Base-by-base conservation (phyloP, 331 rosid genomes). In the Quercus tomentella region DNA sequence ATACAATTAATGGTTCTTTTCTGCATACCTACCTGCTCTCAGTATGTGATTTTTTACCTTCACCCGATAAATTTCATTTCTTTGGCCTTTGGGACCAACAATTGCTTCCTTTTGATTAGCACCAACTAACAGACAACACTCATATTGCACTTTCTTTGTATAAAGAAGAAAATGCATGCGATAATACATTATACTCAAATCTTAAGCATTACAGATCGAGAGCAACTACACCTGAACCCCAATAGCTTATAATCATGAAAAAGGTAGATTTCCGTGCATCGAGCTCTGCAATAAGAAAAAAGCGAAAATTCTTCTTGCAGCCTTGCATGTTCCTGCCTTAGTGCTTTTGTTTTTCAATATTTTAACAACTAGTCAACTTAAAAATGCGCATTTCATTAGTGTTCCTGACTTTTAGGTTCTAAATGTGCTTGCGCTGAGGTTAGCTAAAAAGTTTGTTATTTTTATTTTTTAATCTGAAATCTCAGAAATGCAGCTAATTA, bases 211-310 rank as follows among this genome's bases (percentile, higher is more conserved):
- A 69, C 77, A 74, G 49, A 8, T 41, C 49, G 61, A 56, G 65
- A 70, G 77, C 52, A 75, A 72, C 68, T 82, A 86, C 86, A 80
- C 81, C 61, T 67, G 74, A 76, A 55, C 73, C 79, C 65, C 72
- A 76, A 77, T 78, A 83, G 67, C 66, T 80, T 81, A 80, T 78
- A 91, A 89, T 91, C 87, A 89, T 88, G 86, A 84, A 77, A 81
- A 78, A 81, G 28, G 87, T 85, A 90, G 85, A 80, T 81, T 86
- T 80, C 76, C 85, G 82, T 82, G 84, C 91, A 84, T 91, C 87
- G 89, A 89, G 92, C 87, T 89, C 82, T 89, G 86, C 84, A 75
- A 87, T 77, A 54, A 54, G 72, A 30, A 63, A 56, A 56, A 56
- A 70, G 85, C 14, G 77, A 30, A 80, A 71, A 81, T 60, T 75